Percentiles rank a stretch among this genome's conserved stretches.
These are phyloP conservation scores for Lasiodiplodia theobromae DNA, from an alignment of 2,329 filamentous ascomycete genomes.

Conservation along the genomic window DNA sequence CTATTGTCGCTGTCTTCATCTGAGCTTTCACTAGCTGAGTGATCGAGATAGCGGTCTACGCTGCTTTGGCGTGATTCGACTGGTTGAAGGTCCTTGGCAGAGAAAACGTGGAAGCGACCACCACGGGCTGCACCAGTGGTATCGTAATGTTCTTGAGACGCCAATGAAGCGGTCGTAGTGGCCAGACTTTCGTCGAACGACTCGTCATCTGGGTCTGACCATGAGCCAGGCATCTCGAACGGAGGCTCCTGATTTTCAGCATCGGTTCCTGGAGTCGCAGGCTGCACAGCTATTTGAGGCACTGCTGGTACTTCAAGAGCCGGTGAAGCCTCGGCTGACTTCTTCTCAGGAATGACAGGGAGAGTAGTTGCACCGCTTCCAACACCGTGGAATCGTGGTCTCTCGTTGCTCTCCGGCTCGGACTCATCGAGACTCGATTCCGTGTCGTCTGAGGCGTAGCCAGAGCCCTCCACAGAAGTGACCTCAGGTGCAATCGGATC, in stretches of 20 bases:
- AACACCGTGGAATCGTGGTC: neutral
- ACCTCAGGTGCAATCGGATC: slow-evolving; percentile 75
- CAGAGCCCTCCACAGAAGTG: slow-evolving; percentile 71
- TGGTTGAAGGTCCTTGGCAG: slow-evolving; percentile 5
- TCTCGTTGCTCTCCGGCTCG: neutral
- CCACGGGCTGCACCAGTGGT: neutral
- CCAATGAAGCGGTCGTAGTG: slow-evolving; percentile 7
- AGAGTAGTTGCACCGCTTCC: neutral
- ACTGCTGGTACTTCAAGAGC: slow-evolving; percentile 33
- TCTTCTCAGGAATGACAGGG: slow-evolving; percentile 15
- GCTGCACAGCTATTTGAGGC: slow-evolving; percentile 45
- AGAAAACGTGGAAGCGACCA: slow-evolving; percentile 13
- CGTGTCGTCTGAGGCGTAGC: slow-evolving; percentile 61
- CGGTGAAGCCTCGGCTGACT: neutral
- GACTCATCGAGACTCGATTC: slow-evolving; percentile 13
- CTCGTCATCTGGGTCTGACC: slow-evolving; percentile 35
- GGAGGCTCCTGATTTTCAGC: slow-evolving; percentile 37
- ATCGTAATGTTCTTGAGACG: neutral
- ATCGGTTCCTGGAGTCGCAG: slow-evolving; percentile 43
- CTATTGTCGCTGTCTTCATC: slow-evolving; percentile 48
- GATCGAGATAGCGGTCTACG: slow-evolving; percentile 13
- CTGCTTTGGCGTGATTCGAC: slow-evolving; percentile 9
- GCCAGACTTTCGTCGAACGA: slow-evolving; percentile 35
- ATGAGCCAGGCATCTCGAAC: slow-evolving; percentile 40
- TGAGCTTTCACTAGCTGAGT: slow-evolving; percentile 36